Evolutionary conservation across 192 early-diverging fungal genomes (phyloP).

Genomic region (Coemansia sp.): DNA sequence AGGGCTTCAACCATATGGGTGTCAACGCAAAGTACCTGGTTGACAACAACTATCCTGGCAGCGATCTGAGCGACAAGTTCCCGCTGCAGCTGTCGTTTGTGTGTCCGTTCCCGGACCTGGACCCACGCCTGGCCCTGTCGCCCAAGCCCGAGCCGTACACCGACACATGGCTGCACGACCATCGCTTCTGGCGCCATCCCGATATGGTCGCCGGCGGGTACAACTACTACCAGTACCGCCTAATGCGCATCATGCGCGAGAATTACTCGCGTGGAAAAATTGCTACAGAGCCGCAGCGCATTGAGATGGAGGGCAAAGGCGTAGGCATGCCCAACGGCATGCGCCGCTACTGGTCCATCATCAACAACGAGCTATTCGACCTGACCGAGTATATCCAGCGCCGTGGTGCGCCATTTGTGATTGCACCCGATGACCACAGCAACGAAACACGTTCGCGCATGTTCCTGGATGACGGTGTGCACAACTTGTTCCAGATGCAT

Average conservation of each 20-base stretch:
- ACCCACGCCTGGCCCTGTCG: slow-evolving; percentile 54
- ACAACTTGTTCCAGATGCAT: slow-evolving; percentile 64
- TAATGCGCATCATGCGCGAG: slow-evolving; percentile 62
- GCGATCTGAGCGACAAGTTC: slow-evolving; percentile 66
- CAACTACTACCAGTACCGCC: slow-evolving; percentile 68
- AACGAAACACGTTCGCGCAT: slow-evolving; percentile 51
- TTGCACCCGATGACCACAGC: slow-evolving; percentile 45
- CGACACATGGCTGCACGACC: slow-evolving; percentile 69
- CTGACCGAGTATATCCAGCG: slow-evolving; percentile 66
- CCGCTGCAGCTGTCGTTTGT: slow-evolving; percentile 65
- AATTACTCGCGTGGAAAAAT: slow-evolving; percentile 68
- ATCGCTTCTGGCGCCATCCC: slow-evolving; percentile 59
- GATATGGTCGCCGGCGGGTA: slow-evolving; percentile 52
- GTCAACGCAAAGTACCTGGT: slow-evolving; percentile 53
- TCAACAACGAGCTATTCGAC: slow-evolving; percentile 72
- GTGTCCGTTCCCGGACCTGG: slow-evolving; percentile 57
- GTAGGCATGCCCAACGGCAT: slow-evolving; percentile 39
- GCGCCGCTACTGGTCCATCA: slow-evolving; percentile 61
- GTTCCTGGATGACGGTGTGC: slow-evolving; percentile 64
- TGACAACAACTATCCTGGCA: slow-evolving; percentile 65
- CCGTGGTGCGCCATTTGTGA: slow-evolving; percentile 52
- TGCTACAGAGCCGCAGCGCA: slow-evolving; percentile 59
- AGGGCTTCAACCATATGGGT: slow-evolving; percentile 59
- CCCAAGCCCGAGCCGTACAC: slow-evolving; percentile 57
- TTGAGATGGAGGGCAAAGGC: slow-evolving; percentile 59